A percentile compares a stretch with the other conserved stretches of the same genome.
phyloP scores from a whole-genome alignment of 805 yeast species.

The Tetrapisispora namnaoensis region DNA sequence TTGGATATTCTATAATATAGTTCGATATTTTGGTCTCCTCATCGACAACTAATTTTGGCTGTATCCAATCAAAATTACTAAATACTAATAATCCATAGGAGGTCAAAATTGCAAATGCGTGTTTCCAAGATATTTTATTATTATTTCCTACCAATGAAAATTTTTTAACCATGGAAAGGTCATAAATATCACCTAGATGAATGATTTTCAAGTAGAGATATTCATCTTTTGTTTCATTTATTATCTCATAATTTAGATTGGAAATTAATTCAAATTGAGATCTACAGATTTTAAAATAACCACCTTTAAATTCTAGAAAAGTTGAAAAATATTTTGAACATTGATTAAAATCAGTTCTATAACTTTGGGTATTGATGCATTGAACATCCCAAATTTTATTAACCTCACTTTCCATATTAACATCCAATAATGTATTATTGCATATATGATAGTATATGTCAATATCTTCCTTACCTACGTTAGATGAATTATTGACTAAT shows the following conservation, averaged over 20 bases:
- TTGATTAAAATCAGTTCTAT: conserved; percentile 6
- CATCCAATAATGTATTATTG: conserved; percentile 9
- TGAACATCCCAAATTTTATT: conserved; percentile 7
- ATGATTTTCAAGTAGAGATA: conserved; percentile 19
- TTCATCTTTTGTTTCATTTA: conserved; percentile 10
- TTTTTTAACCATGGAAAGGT: conserved; percentile 14
- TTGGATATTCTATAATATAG: conserved; percentile 25
- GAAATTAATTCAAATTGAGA: conserved; percentile 18
- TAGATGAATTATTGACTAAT: conserved; percentile 6
- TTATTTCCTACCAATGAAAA: conserved; percentile 8
- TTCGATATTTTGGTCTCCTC: conserved; percentile 18
- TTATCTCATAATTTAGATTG: conserved; percentile 9
- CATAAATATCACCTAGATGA: conserved; percentile 32
- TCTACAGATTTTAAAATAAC: conserved; percentile 26
- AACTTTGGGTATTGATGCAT: conserved; percentile 2
- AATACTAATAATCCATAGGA: conserved; percentile 40
- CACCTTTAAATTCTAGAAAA: conserved; percentile 25
- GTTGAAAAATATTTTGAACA: conserved; percentile 16
- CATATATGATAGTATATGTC: conserved; percentile 22
- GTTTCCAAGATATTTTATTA: conserved; percentile 33
- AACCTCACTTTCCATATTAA: conserved; percentile 9
- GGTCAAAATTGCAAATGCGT: conserved; percentile 40
- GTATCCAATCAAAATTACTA: conserved; percentile 30
- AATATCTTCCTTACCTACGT: conserved; percentile 16
- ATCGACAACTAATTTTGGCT: conserved; percentile 21